phyloP scores from a whole-genome alignment of 257 asterid genomes.

The Fraxinus anomala region DNA sequence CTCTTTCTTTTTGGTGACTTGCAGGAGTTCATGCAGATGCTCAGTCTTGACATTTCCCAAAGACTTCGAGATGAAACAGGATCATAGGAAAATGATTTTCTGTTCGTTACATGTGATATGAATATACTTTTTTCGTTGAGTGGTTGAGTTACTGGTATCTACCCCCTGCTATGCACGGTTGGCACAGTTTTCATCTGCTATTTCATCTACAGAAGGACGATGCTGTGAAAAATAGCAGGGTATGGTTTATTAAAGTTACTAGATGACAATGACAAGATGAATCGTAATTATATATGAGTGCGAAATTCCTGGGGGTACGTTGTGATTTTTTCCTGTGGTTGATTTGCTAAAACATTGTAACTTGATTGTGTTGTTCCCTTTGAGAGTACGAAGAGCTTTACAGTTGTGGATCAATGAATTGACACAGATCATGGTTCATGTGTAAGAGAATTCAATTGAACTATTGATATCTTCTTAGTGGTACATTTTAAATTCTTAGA shows the following conservation, averaged over 20 bases:
- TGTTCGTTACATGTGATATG: not conserved
- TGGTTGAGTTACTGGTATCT: not conserved
- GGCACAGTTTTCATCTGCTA: not conserved
- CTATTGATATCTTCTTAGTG: not conserved
- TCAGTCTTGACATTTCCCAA: conserved; percentile 44
- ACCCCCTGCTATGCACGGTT: not conserved
- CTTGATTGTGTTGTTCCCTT: not conserved
- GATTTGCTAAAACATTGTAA: not conserved
- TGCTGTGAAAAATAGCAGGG: not conserved
- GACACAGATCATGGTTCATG: not conserved
- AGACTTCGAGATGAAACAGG: conserved; percentile 41
- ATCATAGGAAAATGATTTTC: conserved; percentile 4
- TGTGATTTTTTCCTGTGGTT: not conserved
- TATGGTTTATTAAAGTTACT: not conserved
- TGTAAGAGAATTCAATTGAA: not conserved
- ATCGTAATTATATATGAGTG: not conserved
- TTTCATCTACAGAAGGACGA: not conserved
- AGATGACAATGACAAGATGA: not conserved
- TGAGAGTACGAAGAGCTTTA: not conserved
- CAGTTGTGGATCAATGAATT: not conserved
- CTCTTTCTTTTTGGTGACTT: not conserved
- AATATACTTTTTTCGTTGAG: not conserved
- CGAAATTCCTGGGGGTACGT: not conserved
- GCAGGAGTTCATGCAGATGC: conserved; percentile 71
- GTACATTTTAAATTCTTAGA: not conserved